Percentiles rank a stretch among this genome's conserved stretches.
These are phyloP conservation scores for Strigomonas culicis DNA, from an alignment of 208 protist species.

Conservation along the genomic window DNA sequence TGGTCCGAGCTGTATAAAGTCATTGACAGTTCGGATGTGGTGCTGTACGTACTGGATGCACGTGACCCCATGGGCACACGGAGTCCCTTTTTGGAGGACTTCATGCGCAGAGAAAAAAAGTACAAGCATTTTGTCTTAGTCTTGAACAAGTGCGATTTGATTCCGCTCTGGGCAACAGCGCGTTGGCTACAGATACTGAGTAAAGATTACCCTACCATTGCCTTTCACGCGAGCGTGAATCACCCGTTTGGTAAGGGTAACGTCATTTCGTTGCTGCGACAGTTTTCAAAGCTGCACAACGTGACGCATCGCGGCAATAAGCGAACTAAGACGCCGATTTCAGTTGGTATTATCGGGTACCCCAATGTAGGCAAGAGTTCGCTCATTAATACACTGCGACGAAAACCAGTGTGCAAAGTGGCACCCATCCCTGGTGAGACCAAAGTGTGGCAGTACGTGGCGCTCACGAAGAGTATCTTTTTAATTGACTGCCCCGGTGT, in stretches of 20 bases:
- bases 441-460: slow-evolving; percentile 99
- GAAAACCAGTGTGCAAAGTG: slow-evolving; percentile 98
- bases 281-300: slow-evolving; percentile 94
- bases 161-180: slow-evolving; percentile 98
- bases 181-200: slow-evolving; percentile 97
- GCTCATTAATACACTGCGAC: slow-evolving; percentile 99
- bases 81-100: slow-evolving; percentile 91
- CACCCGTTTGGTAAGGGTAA: slow-evolving; percentile 99
- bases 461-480: slow-evolving; percentile 97
- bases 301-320: slow-evolving; percentile 84
- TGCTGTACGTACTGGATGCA: slow-evolving; percentile 98
- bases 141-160: slow-evolving; percentile 99
- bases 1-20: slow-evolving; percentile 99
- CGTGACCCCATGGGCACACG: slow-evolving; percentile 99
- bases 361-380: slow-evolving; percentile 99
- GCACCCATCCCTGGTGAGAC: slow-evolving; percentile 99
- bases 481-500: slow-evolving; percentile 99
- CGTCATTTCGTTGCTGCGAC: slow-evolving; percentile 98
- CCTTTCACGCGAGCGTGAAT: slow-evolving; percentile 99
- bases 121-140: slow-evolving; percentile 99
- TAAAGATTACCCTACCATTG: slow-evolving; percentile 98
- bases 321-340: slow-evolving; percentile 87
- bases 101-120: slow-evolving; percentile 93
- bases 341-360: slow-evolving; percentile 96
- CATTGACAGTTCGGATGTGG: slow-evolving; percentile 99